phyloP scores from a whole-genome alignment of 176 grass and related monocot species.

The Oryza coarctata region DNA sequence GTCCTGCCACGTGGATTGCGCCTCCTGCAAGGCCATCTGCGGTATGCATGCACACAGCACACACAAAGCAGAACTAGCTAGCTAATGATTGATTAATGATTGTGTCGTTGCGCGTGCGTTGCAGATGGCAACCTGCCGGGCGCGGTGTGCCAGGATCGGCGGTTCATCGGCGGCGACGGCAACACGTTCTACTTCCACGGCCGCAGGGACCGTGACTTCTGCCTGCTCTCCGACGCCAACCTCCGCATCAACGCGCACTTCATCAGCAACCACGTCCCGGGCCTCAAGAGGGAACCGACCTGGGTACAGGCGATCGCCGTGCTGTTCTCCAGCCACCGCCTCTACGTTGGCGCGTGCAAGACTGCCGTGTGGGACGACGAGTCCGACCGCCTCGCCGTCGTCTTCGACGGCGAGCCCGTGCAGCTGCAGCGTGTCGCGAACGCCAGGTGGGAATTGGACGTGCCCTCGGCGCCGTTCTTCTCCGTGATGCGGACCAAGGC shows the following conservation, averaged over 20 bases:
- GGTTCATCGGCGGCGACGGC: slow-evolving; percentile 43
- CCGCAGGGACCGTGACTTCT: slow-evolving; percentile 15
- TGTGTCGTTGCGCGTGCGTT: background rate
- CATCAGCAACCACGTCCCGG: slow-evolving; percentile 37
- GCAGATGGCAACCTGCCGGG: slow-evolving; percentile 23
- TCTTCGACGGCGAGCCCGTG: slow-evolving; percentile 29
- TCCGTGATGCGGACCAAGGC: slow-evolving; percentile 33
- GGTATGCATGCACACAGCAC: background rate
- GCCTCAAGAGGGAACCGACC: slow-evolving; percentile 15
- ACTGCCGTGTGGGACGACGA: slow-evolving; percentile 31
- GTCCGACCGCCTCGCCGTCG: background rate
- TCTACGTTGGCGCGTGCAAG: slow-evolving; percentile 22
- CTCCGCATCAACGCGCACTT: slow-evolving; percentile 43
- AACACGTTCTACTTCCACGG: slow-evolving; percentile 47
- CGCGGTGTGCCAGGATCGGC: slow-evolving; percentile 26
- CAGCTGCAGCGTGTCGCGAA: background rate
- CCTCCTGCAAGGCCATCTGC: slow-evolving; percentile 10
- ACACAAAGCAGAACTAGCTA: too few species aligned
- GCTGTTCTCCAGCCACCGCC: slow-evolving; percentile 9
- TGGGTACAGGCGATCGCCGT: slow-evolving; percentile 37
- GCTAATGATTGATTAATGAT: background rate
- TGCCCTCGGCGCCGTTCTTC: too few species aligned
- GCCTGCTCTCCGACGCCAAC: slow-evolving; percentile 31
- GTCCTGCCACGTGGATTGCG: slow-evolving; percentile 33
- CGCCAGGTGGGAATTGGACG: slow-evolving; percentile 11